phyloP scores from a whole-genome alignment of 345 rosid species.

The Pugionium dolabratum region DNA sequence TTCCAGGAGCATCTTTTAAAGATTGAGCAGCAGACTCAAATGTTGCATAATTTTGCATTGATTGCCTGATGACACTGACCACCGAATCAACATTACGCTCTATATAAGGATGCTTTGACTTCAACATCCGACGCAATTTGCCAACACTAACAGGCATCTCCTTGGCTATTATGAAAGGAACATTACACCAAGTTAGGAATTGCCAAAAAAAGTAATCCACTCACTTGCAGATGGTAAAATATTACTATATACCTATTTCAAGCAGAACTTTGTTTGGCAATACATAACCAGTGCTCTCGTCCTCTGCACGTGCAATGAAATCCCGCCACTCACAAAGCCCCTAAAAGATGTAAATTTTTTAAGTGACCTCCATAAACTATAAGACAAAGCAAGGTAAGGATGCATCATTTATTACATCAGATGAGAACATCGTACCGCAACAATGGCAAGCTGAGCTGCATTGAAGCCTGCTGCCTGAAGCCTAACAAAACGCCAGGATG shows the following conservation, averaged over 20 bases:
- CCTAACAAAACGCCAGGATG: slow-evolving; percentile 47
- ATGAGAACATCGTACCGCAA: slow-evolving; percentile 51
- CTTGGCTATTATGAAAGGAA: slow-evolving; percentile 61
- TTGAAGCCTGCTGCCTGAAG: slow-evolving; percentile 66
- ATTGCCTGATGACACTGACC: slow-evolving; percentile 64
- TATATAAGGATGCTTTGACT: slow-evolving; percentile 67
- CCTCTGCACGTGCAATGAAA: slow-evolving; percentile 79
- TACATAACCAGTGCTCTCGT: slow-evolving; percentile 92
- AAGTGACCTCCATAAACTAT: slow-evolving; percentile 28
- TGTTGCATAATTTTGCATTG: slow-evolving; percentile 65
- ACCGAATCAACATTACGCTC: slow-evolving; percentile 74
- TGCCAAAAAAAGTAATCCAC: slow-evolving; percentile 12
- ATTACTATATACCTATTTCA: slow-evolving; percentile 66
- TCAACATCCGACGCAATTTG: slow-evolving; percentile 63
- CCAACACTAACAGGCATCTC: slow-evolving; percentile 71
- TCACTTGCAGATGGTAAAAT: slow-evolving; percentile 9
- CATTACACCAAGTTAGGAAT: slow-evolving; percentile 21
- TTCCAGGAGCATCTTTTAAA: slow-evolving; percentile 53
- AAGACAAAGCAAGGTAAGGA: not conserved
- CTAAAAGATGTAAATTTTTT: slow-evolving; percentile 41
- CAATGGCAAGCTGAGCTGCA: slow-evolving; percentile 86
- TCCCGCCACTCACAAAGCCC: slow-evolving; percentile 94
- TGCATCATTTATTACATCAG: slow-evolving; percentile 17
- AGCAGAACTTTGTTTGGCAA: slow-evolving; percentile 89
- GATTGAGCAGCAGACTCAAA: slow-evolving; percentile 70